Evolutionary conservation across 495 filamentous ascomycete genomes (phyloP).

Genomic region (Penicillium roqueforti): DNA sequence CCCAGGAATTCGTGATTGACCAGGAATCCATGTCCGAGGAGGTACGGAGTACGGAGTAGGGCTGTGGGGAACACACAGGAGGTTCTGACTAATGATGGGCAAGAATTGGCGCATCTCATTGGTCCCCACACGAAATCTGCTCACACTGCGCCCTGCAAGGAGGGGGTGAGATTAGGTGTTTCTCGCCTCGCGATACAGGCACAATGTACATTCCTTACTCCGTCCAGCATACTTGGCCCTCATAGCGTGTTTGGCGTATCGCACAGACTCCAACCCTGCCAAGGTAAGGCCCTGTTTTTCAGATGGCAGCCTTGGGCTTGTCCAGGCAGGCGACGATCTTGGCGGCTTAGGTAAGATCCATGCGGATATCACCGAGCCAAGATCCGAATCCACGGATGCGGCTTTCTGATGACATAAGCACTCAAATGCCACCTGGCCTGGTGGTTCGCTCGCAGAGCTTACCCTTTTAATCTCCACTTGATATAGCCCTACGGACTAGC

Average conservation of each 20-base stretch:
- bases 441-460: slow-evolving; percentile 5
- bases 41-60: too few relatives aligned
- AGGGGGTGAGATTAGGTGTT: not conserved
- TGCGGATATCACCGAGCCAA: slow-evolving; percentile 7
- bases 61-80: not conserved
- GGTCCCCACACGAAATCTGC: not conserved
- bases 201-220: not conserved
- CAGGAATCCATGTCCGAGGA: not conserved
- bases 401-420: not conserved
- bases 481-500: not conserved
- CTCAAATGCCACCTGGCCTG: not conserved
- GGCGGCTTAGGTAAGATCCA: not conserved
- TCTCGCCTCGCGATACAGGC: not conserved
- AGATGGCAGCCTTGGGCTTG: too few relatives aligned
- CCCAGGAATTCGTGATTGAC: slow-evolving; percentile 1
- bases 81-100: not conserved
- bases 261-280: not conserved
- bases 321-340: not conserved
- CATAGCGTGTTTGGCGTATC: slow-evolving; percentile 1
- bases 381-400: not conserved
- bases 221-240: not conserved
- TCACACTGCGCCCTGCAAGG: slow-evolving; percentile 5
- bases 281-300: not conserved
- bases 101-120: not conserved
- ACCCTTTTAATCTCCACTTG: slow-evolving; percentile 1